Evolutionary conservation across 2,329 filamentous ascomycete species (phyloP).

Genomic region (Arthrobotrys conoides): DNA sequence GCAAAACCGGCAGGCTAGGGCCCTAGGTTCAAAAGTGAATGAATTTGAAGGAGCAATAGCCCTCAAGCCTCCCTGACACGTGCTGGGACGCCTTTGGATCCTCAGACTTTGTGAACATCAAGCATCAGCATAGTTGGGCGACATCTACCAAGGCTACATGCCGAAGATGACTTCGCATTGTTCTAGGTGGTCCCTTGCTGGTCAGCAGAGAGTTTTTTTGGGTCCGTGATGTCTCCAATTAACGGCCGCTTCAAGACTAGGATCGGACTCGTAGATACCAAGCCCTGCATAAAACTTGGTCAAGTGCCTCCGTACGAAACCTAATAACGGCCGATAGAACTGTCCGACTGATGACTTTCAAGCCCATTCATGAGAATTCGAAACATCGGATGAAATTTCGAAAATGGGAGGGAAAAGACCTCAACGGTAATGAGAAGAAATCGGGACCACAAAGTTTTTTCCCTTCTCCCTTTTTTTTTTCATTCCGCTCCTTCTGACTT

Average conservation of each 20-base stretch:
- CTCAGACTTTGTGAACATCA: constrained; percentile 12
- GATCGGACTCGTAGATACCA: constrained; percentile 13
- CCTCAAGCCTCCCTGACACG: constrained; percentile 51
- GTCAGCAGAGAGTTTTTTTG: constrained; percentile 18
- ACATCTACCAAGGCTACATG: constrained; percentile 22
- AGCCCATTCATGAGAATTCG: constrained; percentile 7
- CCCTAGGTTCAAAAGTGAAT: constrained; percentile 28
- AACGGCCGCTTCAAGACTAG: constrained; percentile 41
- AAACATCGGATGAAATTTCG: constrained; percentile 58
- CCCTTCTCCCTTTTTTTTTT: constrained; percentile 33
- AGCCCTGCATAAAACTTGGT: constrained; percentile 32
- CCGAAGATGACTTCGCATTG: constrained; percentile 32
- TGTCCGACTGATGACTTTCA: constrained; percentile 18
- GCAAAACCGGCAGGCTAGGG: constrained; percentile 53
- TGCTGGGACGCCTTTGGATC: constrained; percentile 57
- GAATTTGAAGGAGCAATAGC: constrained; percentile 30
- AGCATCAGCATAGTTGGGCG: constrained; percentile 3
- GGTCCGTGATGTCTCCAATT: constrained; percentile 29
- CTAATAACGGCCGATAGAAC: constrained; percentile 32
- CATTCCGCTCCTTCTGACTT: constrained; percentile 50
- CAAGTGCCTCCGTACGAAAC: constrained; percentile 16
- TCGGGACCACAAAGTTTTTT: constrained; percentile 23
- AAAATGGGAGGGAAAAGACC: constrained; percentile 9
- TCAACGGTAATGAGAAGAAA: neutral
- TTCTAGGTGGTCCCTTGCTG: constrained; percentile 16